Base-by-base conservation (phyloP, 805 yeast genomes). In the Blastobotrys peoriensis region DNA sequence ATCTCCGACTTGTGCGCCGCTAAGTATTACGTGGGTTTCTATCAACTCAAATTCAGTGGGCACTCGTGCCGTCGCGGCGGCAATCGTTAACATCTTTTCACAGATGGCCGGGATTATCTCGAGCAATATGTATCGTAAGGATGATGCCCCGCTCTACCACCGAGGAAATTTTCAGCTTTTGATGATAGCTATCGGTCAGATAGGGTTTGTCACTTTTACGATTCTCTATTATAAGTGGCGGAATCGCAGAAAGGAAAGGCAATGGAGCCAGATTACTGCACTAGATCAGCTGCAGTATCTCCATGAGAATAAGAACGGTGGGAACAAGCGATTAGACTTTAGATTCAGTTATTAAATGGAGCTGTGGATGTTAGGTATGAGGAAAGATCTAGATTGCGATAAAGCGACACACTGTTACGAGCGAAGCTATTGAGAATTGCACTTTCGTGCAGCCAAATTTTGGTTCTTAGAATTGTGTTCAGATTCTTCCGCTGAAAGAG, bases 1-100 rank as follows among this genome's bases (percentile, higher is more conserved):
- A 2, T 47, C 42, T 17, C 66, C 66, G 1, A 69, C 70, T 35
- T 63, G 72, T n/a, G 78, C 76, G 62, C 76, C 83, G 1, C 61
- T 80, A 40, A 64, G 73, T 47, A 80, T 77, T 21, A 65, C 75
- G 21, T 77, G 85, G 79, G 72, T 78, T 45, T 79, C 87, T 0
- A 60, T 75, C 22, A 81, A 81, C 53, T 71, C 86, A 6, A 75
- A 77, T 58, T 69, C 81, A 1, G 83, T 82, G 21, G 63, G 81
- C n/a, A 65, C 77, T 2, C 66, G 89, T 52, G 75, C 87, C 0
- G 78, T 82, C 3, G 71, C 82, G 10, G 76, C 86, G 0, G 79
- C 87, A 0, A 46, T 82, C 38, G 80, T 76, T 56, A 83, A 81
- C 54, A 79, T 81, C 69, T 73, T 70, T 58, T 76, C 76, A 0